These are phyloP conservation scores for Cantharellus cinnabarinus DNA, from an alignment of 768 basidiomycete species.

Conservation along the genomic window DNA sequence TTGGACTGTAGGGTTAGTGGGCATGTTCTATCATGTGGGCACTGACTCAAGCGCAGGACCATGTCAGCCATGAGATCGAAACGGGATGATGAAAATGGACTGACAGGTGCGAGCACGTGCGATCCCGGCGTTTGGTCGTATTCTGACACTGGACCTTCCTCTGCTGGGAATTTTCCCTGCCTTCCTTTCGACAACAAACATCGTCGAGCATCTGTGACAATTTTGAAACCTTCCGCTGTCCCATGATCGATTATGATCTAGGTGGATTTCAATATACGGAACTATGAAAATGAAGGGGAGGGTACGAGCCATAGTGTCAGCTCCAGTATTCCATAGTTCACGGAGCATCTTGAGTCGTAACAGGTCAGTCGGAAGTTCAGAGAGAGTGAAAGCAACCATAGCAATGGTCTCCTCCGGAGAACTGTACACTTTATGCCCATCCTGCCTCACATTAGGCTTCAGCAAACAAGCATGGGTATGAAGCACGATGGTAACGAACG, in stretches of 20 bases:
- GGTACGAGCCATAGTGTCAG: slow-evolving; percentile 47
- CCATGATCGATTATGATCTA: slow-evolving; percentile 79
- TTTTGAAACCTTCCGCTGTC: slow-evolving; percentile 51
- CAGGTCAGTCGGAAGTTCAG: slow-evolving; percentile 41
- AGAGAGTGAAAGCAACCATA: slow-evolving; percentile 69
- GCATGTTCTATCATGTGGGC: slow-evolving; percentile 76
- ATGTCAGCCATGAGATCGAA: neutral
- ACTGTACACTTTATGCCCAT: slow-evolving; percentile 17
- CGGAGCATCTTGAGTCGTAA: slow-evolving; percentile 48
- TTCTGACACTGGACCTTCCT: slow-evolving; percentile 10
- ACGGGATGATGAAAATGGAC: slow-evolving; percentile 13
- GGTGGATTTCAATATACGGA: neutral
- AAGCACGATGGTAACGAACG: slow-evolving; percentile 4
- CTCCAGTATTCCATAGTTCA: slow-evolving; percentile 85
- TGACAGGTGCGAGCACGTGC: slow-evolving; percentile 77
- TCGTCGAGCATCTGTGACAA: slow-evolving; percentile 59
- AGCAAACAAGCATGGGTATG: slow-evolving; percentile 8
- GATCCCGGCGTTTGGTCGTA: slow-evolving; percentile 22
- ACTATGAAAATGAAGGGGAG: neutral
- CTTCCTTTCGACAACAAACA: slow-evolving; percentile 43
- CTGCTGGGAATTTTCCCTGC: slow-evolving; percentile 15
- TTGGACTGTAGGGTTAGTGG: slow-evolving; percentile 27
- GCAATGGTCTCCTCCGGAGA: slow-evolving; percentile 50
- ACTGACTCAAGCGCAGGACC: slow-evolving; percentile 24
- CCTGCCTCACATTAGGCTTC: slow-evolving; percentile 1